Evolutionary conservation across 2,329 filamentous ascomycete species (phyloP), one percentile per base, ranked within the genome.

Genomic region (Paradendryphiella salina): DNA sequence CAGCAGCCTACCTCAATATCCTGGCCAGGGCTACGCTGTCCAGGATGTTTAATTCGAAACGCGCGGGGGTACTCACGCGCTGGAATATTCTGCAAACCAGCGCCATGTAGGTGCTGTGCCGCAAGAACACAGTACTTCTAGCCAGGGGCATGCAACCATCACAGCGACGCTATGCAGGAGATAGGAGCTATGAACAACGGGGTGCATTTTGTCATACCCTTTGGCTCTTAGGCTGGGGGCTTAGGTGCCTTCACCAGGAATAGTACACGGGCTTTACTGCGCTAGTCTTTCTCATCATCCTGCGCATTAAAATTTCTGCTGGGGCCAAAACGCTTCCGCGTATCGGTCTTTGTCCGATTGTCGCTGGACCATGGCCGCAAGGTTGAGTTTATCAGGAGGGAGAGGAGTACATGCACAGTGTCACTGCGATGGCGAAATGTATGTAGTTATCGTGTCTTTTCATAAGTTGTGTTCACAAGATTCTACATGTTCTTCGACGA

Each of bases 271-370:
- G 32, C 17, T n/a, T 15, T 36, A 23, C 29, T 32, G 31, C 21
- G 29, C 15, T 35, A 14, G 18, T 13, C 28, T 35, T 15, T 15
- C 23, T 29, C 13, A 45, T 42, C 45, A 31, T 3, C 8, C 31
- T 4, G 10, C 36, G 9, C 9, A 28, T 8, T 7, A 7, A n/a
- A 17, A 29, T 1, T 20, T 15, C 33, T 32, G 8, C 18, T 20
- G 26, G 43, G 49, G 43, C 38, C 20, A 15, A 52, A 41, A 42
- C 31, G 23, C 20, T 20, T 17, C 43, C 43, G 32, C 37, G 43
- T 9, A 28, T 34, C 10, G 31, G 6, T 14, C 23, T 8, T 11
- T n/a, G 11, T 21, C 13, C 10, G 2, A 21, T 20, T 20, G 26
- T 23, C 29, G 35, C 21, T 46, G 35, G 29, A 32, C 1, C 29